Evolutionary conservation across 75 land plant genomes (phyloP), one percentile per base, ranked within the genome.

Genomic region (Cunninghamia lanceolata): DNA sequence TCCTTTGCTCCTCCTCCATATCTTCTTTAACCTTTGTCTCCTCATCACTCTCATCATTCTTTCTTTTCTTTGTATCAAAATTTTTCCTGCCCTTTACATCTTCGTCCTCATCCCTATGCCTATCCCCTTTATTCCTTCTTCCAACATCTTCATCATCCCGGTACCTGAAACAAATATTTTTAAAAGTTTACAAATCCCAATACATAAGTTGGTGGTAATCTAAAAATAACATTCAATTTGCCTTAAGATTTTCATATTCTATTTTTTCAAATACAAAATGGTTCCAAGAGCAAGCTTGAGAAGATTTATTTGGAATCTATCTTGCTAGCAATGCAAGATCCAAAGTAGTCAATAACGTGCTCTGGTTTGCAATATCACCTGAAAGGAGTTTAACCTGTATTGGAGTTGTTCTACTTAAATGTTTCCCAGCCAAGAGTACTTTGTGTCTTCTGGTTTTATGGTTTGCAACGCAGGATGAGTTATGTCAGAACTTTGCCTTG

Each of bases 1-100:
- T 94, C 84, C 88, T 87, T 91, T 95, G 99, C 84, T 98, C 99
- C 80, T 95, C 97, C 82, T 94, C 99, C 21, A 89, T 34, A 85
- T 93, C 95, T 54, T 94, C 95, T 52, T 89, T 90, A 25, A 9
- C 78, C 40, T 89, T 89, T 4, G 46, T 52, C n/a, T 90, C 94
- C 19, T 94, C 96, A 17, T 87, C 95, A 14, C 63, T 88, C 35
- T 94, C 97, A 11, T 87, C 95, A 21, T 77, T 89, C 82, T 84
- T 90, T 83, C 87, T 89, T 87, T 84, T 88, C 86, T 54, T 77
- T 10, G 83, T 70, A 16, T 84, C 85, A 46, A 36, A 19, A 53
- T 34, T 36, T 30, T 50, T 52, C 34, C 88, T 63, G 30, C 83
- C 82, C 82, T 75, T 90, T 19, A 45, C 78, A 11, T 90, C 92